phyloP scores from a whole-genome alignment of 2,329 filamentous ascomycete species.

The Tolypocladium amazonense region DNA sequence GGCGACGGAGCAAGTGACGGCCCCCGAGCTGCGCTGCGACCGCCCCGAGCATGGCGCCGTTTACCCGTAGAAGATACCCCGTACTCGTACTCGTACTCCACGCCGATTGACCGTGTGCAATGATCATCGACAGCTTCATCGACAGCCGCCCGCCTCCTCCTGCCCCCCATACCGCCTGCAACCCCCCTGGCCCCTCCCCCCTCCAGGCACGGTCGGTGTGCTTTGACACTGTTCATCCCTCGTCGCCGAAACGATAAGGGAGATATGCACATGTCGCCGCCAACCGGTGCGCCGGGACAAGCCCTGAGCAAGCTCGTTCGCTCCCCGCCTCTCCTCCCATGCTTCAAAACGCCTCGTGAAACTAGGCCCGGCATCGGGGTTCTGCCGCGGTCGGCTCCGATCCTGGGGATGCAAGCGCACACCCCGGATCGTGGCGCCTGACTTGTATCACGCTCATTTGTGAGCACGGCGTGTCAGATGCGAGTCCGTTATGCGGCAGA shows the following conservation, averaged over 20 bases:
- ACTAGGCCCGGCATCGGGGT: neutral
- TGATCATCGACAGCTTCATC: neutral
- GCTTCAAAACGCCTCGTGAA: neutral
- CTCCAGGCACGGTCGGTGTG: neutral
- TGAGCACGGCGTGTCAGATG: neutral
- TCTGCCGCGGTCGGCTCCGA: conserved; percentile 1
- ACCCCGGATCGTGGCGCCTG: neutral
- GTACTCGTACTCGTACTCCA: neutral
- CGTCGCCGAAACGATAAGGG: neutral
- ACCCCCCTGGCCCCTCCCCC: neutral
- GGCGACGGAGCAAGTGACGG: neutral
- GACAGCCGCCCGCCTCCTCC: neutral
- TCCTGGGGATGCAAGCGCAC: neutral
- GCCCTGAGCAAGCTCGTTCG: neutral
- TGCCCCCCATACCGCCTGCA: neutral
- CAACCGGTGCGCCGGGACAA: neutral
- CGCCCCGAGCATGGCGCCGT: neutral
- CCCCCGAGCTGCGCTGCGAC: neutral
- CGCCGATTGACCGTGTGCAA: neutral
- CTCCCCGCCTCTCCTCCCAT: neutral
- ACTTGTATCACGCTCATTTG: neutral
- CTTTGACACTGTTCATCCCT: neutral
- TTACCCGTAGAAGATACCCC: neutral
- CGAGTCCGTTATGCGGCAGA: neutral
- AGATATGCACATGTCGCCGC: neutral